Evolutionary conservation across 495 filamentous ascomycete genomes (phyloP).

Genomic region (Astrothelium subdiscretum): DNA sequence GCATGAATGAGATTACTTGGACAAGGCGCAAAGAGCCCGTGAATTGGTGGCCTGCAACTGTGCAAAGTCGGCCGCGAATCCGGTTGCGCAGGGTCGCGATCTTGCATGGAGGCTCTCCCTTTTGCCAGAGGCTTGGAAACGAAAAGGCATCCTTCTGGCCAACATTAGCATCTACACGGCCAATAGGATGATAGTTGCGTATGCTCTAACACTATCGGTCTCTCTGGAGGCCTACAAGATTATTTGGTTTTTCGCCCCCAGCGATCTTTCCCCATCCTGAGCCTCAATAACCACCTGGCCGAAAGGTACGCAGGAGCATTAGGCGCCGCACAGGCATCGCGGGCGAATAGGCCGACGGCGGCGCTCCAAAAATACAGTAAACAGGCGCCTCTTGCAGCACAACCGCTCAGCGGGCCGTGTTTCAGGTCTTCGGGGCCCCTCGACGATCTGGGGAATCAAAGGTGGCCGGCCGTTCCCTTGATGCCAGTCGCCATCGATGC

Average conservation of each 20-base stretch:
- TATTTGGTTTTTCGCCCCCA: not conserved
- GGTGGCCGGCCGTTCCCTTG: not conserved
- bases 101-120: not conserved
- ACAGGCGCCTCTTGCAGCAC: not conserved
- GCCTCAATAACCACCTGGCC: too few species aligned
- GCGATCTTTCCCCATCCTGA: not conserved
- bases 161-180: not conserved
- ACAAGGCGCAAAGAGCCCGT: not conserved
- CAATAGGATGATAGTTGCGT: not conserved
- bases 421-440: not conserved
- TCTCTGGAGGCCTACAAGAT: not conserved
- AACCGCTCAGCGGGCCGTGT: not conserved
- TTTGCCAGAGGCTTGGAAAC: slow-evolving; percentile 1
- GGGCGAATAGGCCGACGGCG: not conserved
- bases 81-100: not conserved
- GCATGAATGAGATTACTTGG: not conserved
- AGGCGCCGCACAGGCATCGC: not conserved
- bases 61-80: not conserved
- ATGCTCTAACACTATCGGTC: not conserved
- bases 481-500: not conserved
- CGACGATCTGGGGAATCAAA: not conserved
- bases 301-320: too few species aligned
- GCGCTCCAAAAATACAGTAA: not conserved
- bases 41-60: not conserved
- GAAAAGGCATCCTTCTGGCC: slow-evolving; percentile 1